Evolutionary conservation across 106 monocot genomes (phyloP).

Genomic region (Apostasia shenzhenica): DNA sequence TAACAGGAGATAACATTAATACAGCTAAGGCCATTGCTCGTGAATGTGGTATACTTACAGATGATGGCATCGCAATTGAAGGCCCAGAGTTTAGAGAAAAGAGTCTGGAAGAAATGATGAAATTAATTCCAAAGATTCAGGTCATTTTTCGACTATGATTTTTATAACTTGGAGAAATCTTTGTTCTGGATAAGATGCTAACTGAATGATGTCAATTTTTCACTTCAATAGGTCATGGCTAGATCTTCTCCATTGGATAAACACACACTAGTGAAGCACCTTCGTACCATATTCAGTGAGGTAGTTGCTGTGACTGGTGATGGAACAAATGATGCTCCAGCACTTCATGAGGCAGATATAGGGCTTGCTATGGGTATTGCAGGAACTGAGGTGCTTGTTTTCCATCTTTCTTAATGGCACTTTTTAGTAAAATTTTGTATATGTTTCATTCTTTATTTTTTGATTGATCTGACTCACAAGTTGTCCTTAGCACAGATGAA

Average conservation of each 20-base stretch:
- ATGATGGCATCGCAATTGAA: slow-evolving; percentile 37
- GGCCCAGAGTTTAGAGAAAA: slow-evolving; percentile 39
- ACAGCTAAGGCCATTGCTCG: slow-evolving; percentile 44
- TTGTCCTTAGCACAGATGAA: too few species aligned
- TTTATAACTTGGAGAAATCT: neutral
- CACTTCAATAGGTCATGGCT: slow-evolving; percentile 36
- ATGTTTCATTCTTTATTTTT: too few species aligned
- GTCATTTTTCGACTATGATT: neutral
- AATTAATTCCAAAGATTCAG: slow-evolving; percentile 40
- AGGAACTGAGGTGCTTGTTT: slow-evolving; percentile 45
- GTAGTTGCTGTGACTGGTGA: slow-evolving; percentile 68
- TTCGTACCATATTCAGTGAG: slow-evolving; percentile 34
- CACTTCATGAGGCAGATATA: slow-evolving; percentile 46
- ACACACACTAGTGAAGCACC: slow-evolving; percentile 33
- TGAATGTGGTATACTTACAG: slow-evolving; percentile 41
- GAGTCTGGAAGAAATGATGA: slow-evolving; percentile 24
- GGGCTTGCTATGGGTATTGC: slow-evolving; percentile 61
- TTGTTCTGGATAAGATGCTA: neutral
- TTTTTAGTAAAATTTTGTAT: neutral
- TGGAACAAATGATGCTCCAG: slow-evolving; percentile 62
- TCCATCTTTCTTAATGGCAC: neutral
- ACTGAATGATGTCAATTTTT: neutral
- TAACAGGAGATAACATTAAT: slow-evolving; percentile 41
- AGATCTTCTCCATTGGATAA: slow-evolving; percentile 54
- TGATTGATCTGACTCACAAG: too few species aligned